Percentiles rank a stretch among this genome's conserved stretches.
Conservation (phyloP, 805 yeast species). For the Candida rishiriensis region DNA sequence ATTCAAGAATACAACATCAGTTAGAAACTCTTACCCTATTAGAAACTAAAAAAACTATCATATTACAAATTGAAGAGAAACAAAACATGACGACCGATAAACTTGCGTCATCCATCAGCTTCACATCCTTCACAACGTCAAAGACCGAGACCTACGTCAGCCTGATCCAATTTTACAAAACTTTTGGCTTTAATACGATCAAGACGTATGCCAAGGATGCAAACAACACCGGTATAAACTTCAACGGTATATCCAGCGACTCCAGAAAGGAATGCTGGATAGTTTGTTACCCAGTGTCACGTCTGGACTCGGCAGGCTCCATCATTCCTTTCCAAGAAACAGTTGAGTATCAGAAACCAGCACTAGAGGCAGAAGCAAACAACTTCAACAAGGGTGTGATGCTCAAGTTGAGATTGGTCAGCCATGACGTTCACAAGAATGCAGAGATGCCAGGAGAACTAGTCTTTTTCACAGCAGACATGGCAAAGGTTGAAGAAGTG, state of each 20-base stretch:
- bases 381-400: slow-evolving; percentile 37
- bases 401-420: slow-evolving; percentile 41
- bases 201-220: slow-evolving; percentile 56
- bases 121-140: slow-evolving; percentile 57
- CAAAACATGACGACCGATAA: slow-evolving; percentile 6
- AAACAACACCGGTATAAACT: slow-evolving; percentile 28
- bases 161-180: slow-evolving; percentile 52
- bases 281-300: slow-evolving; percentile 53
- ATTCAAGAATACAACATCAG: no score
- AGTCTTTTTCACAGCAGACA: slow-evolving; percentile 38
- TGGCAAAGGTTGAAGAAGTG: slow-evolving; percentile 24
- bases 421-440: slow-evolving; percentile 32
- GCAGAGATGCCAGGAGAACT: slow-evolving; percentile 32
- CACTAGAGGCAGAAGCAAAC: slow-evolving; percentile 5
- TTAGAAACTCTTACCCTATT: no score
- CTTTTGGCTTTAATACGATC: slow-evolving; percentile 56
- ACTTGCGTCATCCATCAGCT: slow-evolving; percentile 36
- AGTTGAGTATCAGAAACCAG: slow-evolving; percentile 22
- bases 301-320: slow-evolving; percentile 13
- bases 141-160: slow-evolving; percentile 41
- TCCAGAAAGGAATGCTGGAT: slow-evolving; percentile 71
- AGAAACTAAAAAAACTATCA: no score
- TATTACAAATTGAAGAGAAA: neutral
- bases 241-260: slow-evolving; percentile 57
- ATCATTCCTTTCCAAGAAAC: slow-evolving; percentile 36